Conservation (phyloP, 1,284 basidiomycete species). For the Phylloporus gajari region DNA sequence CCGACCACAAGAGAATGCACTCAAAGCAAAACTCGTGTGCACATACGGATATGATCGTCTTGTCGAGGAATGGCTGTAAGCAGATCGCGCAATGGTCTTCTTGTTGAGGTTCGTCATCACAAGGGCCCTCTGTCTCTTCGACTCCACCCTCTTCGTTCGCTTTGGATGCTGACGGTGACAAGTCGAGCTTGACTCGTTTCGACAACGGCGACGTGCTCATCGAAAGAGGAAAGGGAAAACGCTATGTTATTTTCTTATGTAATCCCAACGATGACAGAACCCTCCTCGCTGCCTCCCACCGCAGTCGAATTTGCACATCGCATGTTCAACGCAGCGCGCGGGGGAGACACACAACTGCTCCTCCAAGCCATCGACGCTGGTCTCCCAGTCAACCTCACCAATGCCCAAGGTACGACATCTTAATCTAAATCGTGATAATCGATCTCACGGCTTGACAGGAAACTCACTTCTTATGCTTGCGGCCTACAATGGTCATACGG, state of each 20-base stretch:
- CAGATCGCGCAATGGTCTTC: constrained; percentile 75
- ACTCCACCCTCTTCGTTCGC: no score
- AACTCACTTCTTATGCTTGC: constrained; percentile 87
- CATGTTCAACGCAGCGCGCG: constrained; percentile 81
- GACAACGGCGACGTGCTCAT: no score
- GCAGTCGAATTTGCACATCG: constrained; percentile 77
- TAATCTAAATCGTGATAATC: neutral
- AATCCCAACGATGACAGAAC: neutral
- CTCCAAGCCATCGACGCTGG: constrained; percentile 75
- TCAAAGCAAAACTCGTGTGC: constrained; percentile 92
- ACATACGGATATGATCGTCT: constrained; percentile 82
- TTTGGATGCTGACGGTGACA: no score
- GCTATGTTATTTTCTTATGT: neutral
- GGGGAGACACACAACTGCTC: constrained; percentile 64
- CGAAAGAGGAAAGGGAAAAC: neutral
- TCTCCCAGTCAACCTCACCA: constrained; percentile 82
- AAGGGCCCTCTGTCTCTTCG: neutral
- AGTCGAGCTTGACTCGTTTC: no score
- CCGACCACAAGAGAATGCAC: constrained; percentile 85
- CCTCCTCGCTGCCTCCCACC: constrained; percentile 47
- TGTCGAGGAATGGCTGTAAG: constrained; percentile 77
- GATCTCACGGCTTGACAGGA: constrained; percentile 49
- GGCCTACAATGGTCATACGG: constrained; percentile 78
- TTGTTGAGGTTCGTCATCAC: no score
- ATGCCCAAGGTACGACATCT: constrained; percentile 64